Conservation (phyloP, 2,329 filamentous ascomycete species). For the Cladosporium velox region DNA sequence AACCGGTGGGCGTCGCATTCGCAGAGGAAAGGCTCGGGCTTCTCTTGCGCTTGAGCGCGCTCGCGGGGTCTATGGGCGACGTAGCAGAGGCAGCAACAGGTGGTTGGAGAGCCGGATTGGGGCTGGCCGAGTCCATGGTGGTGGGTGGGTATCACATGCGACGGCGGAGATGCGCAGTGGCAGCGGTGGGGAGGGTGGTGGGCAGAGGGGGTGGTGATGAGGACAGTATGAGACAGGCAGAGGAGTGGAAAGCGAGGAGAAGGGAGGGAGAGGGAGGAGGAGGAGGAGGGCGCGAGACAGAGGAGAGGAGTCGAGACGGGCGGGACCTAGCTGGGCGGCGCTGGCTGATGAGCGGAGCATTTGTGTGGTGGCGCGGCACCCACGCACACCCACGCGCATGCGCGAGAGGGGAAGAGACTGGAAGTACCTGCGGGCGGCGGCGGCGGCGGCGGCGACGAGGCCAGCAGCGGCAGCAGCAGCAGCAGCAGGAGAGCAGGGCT, state of each 20-base stretch:
- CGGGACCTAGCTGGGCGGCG: slow-evolving; percentile 20
- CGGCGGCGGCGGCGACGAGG: not conserved
- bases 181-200: slow-evolving; percentile 5
- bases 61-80: slow-evolving; percentile 26
- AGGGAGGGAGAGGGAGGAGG: slow-evolving; percentile 2
- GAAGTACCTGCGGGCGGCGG: not conserved
- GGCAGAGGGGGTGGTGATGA: not conserved
- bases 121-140: slow-evolving; percentile 16
- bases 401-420: slow-evolving; percentile 2
- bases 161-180: slow-evolving; percentile 13
- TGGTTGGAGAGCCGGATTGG: not conserved
- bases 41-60: slow-evolving; percentile 50
- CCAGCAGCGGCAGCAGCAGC: not conserved
- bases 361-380: slow-evolving; percentile 12
- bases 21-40: slow-evolving; percentile 37
- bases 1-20: slow-evolving; percentile 32
- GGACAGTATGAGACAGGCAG: slow-evolving; percentile 22
- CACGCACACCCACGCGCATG: slow-evolving; percentile 3
- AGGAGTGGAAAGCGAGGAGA: slow-evolving; percentile 17
- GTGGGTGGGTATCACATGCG: slow-evolving; percentile 1
- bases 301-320: slow-evolving; percentile 12
- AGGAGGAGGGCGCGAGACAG: not conserved
- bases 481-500: not conserved
- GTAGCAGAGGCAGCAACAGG: slow-evolving; percentile 8
- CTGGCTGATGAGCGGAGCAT: slow-evolving; percentile 21